These are phyloP conservation scores for Ceratobasidium sp. DNA, from an alignment of 1,284 basidiomycete genomes.

Conservation along the genomic window DNA sequence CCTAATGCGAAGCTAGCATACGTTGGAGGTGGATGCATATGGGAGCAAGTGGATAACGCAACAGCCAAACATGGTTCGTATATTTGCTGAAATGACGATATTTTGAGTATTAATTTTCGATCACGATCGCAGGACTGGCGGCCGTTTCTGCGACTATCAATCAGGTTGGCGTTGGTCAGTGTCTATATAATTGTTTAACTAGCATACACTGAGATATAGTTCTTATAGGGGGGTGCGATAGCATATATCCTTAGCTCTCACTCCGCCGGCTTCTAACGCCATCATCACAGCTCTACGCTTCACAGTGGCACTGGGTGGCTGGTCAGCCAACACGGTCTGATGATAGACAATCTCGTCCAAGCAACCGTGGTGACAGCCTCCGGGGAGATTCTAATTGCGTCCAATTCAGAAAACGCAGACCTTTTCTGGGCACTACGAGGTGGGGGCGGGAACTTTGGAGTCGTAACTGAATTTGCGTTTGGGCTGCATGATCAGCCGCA, in stretches of 20 bases:
- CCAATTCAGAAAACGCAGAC: conserved; percentile 48
- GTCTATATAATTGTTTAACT: not conserved
- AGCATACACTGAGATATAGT: too few species aligned
- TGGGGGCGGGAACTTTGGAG: conserved; percentile 49
- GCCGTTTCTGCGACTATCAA: conserved; percentile 39
- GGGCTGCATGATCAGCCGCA: conserved; percentile 43
- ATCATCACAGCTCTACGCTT: conserved; percentile 37
- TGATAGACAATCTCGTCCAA: conserved; percentile 51
- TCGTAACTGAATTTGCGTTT: conserved; percentile 47
- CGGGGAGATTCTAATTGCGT: conserved; percentile 51
- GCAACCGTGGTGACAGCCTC: conserved; percentile 52
- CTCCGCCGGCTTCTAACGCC: too few species aligned
- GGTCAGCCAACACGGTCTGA: conserved; percentile 46
- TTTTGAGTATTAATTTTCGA: not conserved
- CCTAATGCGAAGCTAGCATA: conserved; percentile 43
- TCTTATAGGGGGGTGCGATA: conserved; percentile 19
- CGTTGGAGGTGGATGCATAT: conserved; percentile 48
- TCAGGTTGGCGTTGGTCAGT: conserved; percentile 43
- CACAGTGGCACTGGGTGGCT: conserved; percentile 49
- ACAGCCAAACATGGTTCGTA: conserved; percentile 46
- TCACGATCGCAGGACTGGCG: conserved; percentile 31
- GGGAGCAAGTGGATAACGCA: conserved; percentile 46
- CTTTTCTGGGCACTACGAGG: conserved; percentile 55
- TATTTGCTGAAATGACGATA: not conserved
- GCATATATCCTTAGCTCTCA: not conserved